Base-by-base conservation (phyloP, 495 filamentous ascomycete species). In the Parmelia sp. region DNA sequence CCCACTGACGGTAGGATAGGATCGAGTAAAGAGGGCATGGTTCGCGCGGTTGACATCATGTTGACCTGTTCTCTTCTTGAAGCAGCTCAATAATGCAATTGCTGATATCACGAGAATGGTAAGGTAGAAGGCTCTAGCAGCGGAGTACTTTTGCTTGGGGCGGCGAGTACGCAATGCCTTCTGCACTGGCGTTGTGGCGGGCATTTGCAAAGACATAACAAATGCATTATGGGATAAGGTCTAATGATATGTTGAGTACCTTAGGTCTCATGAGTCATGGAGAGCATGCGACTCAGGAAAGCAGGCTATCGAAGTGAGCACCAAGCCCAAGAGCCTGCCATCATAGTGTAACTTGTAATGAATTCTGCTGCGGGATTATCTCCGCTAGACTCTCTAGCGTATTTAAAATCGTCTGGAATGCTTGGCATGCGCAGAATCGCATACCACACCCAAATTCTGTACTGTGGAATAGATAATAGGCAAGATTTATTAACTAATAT, bases 61-160 rank as follows among this genome's bases (percentile, higher is more conserved):
- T 17, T 27, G 12, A 47, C 17, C 2, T 25, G 15, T 56, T 47
- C 70, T 65, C 64, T 69, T 62, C 4, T 63, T 65, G 27, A 72
- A 25, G 8, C 71, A 35, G 62, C 69, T 72, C 42, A 70, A 64
- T 21, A 69, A 61, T 14, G 73, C 62, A 47, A 76, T 64, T 19
- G 61, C 58, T 58, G 71, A 74, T 67, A 77, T 69, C 17, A 72
- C 49, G 12, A 74, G 62, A 45, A 76, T 56, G 23, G 71, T 71
- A 42, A 76, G 47, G 63, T 74, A 76, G 69, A 77, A 78, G 35
- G 74, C 70, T 36, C 71, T 73, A 33, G 72, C 72, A n/a, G 64
- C 67, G 35, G 67, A 68, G 61, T 68, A 75, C 58, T 65, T 70
- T 31, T 57, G 59, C 35, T 55, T 59, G 15, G 31, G 21, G 15